Percentiles rank a stretch among this genome's conserved stretches.
Conservation (phyloP, 805 yeast genomes). For the Candida sakaeoensis region DNA sequence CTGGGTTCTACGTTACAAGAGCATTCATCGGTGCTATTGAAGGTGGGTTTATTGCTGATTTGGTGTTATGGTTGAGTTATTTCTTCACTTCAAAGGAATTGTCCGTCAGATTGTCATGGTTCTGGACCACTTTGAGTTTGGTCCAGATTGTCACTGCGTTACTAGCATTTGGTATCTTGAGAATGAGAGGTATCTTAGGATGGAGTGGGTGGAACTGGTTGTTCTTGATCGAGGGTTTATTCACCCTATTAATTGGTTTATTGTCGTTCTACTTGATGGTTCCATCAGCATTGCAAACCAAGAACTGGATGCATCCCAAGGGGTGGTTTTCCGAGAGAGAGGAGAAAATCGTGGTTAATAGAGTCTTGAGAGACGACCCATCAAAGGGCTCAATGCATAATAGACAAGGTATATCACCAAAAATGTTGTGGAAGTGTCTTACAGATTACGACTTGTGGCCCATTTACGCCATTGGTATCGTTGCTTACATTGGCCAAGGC, state of each 20-base stretch:
- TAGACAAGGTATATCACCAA: constrained; percentile 46
- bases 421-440: constrained; percentile 37
- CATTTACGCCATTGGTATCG: constrained; percentile 31
- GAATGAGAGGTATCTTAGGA: constrained; percentile 43
- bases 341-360: constrained; percentile 54
- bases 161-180: constrained; percentile 50
- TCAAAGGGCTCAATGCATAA: constrained; percentile 60
- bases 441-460: constrained; percentile 56
- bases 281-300: constrained; percentile 50
- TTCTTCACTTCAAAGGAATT: constrained; percentile 60
- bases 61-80: constrained; percentile 60
- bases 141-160: constrained; percentile 25
- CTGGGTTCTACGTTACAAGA: constrained; percentile 47
- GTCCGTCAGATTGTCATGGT: constrained; percentile 51
- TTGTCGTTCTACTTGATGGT: constrained; percentile 45
- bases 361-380: constrained; percentile 62
- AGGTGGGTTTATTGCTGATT: constrained; percentile 70
- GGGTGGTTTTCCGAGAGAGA: constrained; percentile 52
- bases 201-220: constrained; percentile 62
- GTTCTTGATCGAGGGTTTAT: constrained; percentile 58
- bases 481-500: constrained; percentile 19
- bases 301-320: constrained; percentile 40
- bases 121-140: constrained; percentile 27
- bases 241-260: constrained; percentile 52
- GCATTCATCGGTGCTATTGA: constrained; percentile 55